Evolutionary conservation across 176 grass and related monocot species (phyloP), one percentile per base, ranked within the genome.

Genomic region (Triticum timopheevii): DNA sequence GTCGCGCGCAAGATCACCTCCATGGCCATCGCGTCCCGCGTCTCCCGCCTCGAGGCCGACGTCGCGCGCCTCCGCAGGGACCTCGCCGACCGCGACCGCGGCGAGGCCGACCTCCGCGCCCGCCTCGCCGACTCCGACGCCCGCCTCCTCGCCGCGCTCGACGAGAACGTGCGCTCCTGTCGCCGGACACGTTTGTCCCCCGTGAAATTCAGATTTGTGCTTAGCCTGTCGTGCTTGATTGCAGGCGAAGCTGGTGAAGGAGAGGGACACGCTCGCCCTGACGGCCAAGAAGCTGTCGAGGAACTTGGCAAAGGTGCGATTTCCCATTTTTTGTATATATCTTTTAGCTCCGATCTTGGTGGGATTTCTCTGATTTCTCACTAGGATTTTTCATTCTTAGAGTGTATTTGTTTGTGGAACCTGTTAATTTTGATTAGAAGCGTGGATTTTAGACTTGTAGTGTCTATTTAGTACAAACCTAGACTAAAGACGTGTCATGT

Each of bases 1-100:
- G 59, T 99, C 47, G 97, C 97, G 42, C 88, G 94, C 70, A 95
- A 95, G 94, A 99, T 99, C 92, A 96, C 97, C 44, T 96, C 97
- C 83, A 93, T 99, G 97, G 97, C 97, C 79, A 91, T 99, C 79
- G 50, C 90, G 50, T 99, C 94, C 40, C 97, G 94, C 75, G 94
- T 99, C 75, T 91, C 90, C 76, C 80, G 80, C 33, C 90, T 99
- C 28, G 97, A 99, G 84, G 91, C 80, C 9, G 97, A 96, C 75
- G 85, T 88, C 19, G 88, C 70, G 20, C 89, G 85, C 65, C 88
- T 99, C 77, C 83, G 90, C 59, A 80, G 90, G 3, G 87, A 93
- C 85, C 81, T 99, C 85, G 82, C 85, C n/a, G 94, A 96, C 68
- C 90, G 91, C 20, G 93, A 91, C 61, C 84, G 47, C 73, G n/a